Percentiles rank a stretch among this genome's conserved stretches.
Conservation (phyloP, 2,329 filamentous ascomycete genomes). For the Tolypocladium album region DNA sequence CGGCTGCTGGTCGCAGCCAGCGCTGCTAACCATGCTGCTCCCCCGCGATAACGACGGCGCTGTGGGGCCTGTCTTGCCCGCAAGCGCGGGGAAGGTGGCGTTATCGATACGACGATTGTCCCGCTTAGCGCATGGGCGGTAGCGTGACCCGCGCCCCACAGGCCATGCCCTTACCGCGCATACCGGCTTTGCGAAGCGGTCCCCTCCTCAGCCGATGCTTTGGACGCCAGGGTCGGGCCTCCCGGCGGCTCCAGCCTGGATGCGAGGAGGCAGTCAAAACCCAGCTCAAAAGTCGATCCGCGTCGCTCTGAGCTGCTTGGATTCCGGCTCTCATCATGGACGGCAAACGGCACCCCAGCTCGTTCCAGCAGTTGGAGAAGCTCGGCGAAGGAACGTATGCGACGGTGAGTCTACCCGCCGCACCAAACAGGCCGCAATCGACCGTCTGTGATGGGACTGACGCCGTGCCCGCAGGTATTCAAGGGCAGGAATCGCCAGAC, state of each 20-base stretch:
- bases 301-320: neutral
- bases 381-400: constrained; percentile 98
- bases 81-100: neutral
- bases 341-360: constrained; percentile 83
- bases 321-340: constrained; percentile 52
- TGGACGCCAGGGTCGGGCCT: neutral
- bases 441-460: constrained; percentile 6
- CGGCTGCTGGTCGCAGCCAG: neutral
- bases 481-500: constrained; percentile 97
- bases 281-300: neutral
- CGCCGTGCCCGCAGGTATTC: constrained; percentile 59
- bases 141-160: neutral
- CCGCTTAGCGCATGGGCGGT: neutral
- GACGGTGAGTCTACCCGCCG: constrained; percentile 55
- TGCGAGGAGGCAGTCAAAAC: neutral
- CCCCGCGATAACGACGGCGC: neutral
- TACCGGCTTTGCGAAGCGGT: constrained; percentile 1
- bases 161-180: neutral
- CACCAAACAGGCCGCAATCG: neutral
- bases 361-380: constrained; percentile 99
- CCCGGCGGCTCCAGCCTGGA: neutral
- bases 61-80: neutral
- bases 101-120: neutral
- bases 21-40: neutral
- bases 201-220: constrained; percentile 1